phyloP scores from a whole-genome alignment of 2,329 filamentous ascomycete genomes.

The Nannizziopsis arthrosporioides region DNA sequence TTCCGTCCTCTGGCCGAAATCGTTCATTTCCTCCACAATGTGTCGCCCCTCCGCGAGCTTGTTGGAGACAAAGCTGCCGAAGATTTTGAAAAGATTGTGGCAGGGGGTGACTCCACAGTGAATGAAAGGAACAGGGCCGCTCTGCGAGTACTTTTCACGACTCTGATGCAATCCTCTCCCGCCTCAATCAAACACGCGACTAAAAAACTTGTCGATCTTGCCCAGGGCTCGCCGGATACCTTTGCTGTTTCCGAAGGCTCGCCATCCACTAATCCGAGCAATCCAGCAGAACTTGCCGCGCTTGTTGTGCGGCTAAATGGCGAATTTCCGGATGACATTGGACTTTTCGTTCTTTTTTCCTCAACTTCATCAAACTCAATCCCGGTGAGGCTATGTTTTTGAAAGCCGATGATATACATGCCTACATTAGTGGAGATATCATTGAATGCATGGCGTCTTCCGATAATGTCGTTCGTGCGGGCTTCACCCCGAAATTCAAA shows the following conservation, averaged over 20 bases:
- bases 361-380: conserved; percentile 82
- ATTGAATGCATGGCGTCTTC: conserved; percentile 98
- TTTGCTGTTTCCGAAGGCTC: conserved; percentile 51
- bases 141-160: conserved; percentile 61
- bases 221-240: conserved; percentile 53
- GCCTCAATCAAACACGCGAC: conserved; percentile 54
- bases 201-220: conserved; percentile 58
- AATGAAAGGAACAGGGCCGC: conserved; percentile 61
- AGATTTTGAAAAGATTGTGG: conserved; percentile 45
- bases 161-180: conserved; percentile 66
- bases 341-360: conserved; percentile 94
- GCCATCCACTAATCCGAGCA: conserved; percentile 26
- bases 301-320: conserved; percentile 65
- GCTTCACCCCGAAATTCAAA: conserved; percentile 98
- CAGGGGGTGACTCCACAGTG: conserved; percentile 35
- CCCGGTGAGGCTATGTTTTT: conserved; percentile 93
- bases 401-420: conserved; percentile 92
- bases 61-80: conserved; percentile 46
- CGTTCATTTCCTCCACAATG: conserved; percentile 62
- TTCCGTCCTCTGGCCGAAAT: conserved; percentile 85
- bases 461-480: conserved; percentile 96
- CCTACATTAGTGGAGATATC: conserved; percentile 67
- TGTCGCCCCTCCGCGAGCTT: conserved; percentile 53
- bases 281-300: conserved; percentile 54
- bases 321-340: conserved; percentile 82